A percentile compares a stretch with the other conserved stretches of the same genome.
phyloP scores from a whole-genome alignment of 2,329 filamentous ascomycete species.

The Periconia digitata region DNA sequence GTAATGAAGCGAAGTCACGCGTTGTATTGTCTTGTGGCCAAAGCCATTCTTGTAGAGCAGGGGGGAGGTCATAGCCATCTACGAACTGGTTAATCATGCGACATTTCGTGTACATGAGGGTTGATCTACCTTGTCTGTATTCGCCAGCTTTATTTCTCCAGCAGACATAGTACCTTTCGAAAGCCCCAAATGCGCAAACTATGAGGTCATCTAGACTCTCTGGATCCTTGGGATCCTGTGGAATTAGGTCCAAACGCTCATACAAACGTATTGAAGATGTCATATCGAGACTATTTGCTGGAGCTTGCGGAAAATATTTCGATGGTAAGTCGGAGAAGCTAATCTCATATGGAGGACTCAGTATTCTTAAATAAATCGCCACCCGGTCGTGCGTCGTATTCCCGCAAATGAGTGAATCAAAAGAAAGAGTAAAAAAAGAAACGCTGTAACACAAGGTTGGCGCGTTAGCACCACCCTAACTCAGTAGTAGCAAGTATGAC shows the following conservation, averaged over 20 bases:
- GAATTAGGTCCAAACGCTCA: slow-evolving; percentile 34
- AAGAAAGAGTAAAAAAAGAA: no score
- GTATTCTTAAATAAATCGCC: no score
- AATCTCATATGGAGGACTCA: no score
- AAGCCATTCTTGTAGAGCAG: slow-evolving; percentile 36
- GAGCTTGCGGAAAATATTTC: no score
- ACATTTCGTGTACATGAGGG: neutral
- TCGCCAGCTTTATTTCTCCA: slow-evolving; percentile 41
- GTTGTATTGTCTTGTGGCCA: slow-evolving; percentile 32
- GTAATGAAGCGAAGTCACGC: slow-evolving; percentile 38
- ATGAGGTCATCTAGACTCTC: slow-evolving; percentile 42
- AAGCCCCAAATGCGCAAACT: slow-evolving; percentile 44
- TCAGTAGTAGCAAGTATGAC: no score
- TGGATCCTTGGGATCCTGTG: slow-evolving; percentile 30
- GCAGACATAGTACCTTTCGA: slow-evolving; percentile 45
- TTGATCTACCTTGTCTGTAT: slow-evolving; percentile 36
- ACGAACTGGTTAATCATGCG: neutral
- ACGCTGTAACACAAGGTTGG: no score
- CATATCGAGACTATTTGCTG: slow-evolving; percentile 16
- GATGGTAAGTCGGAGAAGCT: no score
- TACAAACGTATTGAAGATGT: slow-evolving; percentile 35
- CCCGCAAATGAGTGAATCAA: no score
- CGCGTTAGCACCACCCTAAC: no score
- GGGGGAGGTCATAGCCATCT: slow-evolving; percentile 42
- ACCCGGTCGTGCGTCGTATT: no score